Conservation (phyloP, 345 rosid genomes). For the Arabidopsis arenosa region DNA sequence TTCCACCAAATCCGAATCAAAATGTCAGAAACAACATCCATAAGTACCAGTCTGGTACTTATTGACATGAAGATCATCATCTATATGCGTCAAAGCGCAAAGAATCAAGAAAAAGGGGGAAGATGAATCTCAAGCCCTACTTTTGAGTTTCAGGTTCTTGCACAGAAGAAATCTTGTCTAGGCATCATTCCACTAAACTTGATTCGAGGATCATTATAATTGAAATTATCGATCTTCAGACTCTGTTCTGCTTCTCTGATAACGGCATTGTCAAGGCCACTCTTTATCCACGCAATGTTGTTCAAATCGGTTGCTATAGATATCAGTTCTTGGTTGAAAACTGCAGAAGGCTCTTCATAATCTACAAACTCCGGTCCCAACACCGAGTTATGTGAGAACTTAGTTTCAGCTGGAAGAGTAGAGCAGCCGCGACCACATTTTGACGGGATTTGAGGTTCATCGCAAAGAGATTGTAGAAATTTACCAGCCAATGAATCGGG, state of each 20-base stretch:
- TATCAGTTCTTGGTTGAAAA: constrained; percentile 70
- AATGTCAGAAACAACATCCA: constrained; percentile 8
- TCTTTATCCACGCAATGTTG: constrained; percentile 86
- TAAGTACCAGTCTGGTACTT: constrained; percentile 7
- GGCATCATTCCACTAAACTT: constrained; percentile 60
- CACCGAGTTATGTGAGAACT: constrained; percentile 46
- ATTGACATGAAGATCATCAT: constrained; percentile 18
- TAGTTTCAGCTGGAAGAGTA: constrained; percentile 40
- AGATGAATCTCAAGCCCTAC: constrained; percentile 37
- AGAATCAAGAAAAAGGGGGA: constrained; percentile 10
- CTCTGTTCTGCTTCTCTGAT: constrained; percentile 53
- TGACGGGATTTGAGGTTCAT: constrained; percentile 61
- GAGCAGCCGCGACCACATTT: constrained; percentile 86
- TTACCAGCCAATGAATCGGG: constrained; percentile 53
- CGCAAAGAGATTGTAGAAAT: constrained; percentile 59
- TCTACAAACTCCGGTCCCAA: constrained; percentile 89
- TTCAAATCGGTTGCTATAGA: constrained; percentile 83
- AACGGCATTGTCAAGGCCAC: constrained; percentile 63
- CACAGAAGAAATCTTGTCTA: constrained; percentile 50
- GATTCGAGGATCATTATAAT: constrained; percentile 52
- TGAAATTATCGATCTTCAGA: constrained; percentile 45
- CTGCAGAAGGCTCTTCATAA: constrained; percentile 63
- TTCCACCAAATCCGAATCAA: constrained; percentile 20
- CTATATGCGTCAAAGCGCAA: constrained; percentile 32
- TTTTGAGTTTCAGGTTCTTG: constrained; percentile 60